Base-by-base conservation (phyloP, 1,284 basidiomycete genomes). In the Afroboletus lepidellus region DNA sequence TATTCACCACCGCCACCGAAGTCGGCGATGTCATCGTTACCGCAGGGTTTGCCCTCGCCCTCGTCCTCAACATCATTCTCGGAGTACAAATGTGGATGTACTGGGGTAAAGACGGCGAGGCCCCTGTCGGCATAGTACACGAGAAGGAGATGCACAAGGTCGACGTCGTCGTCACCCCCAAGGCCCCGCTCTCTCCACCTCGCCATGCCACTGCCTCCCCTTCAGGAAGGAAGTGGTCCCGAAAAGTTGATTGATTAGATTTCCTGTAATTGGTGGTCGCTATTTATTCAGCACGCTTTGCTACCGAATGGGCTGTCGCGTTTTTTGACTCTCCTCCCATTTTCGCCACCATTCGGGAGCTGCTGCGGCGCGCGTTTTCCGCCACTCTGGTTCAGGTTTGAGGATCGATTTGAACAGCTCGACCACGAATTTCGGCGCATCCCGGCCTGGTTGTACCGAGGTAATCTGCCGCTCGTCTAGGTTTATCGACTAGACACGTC, bases 1-100 rank as follows among this genome's bases (percentile, higher is more conserved):
- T 97, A 16, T 97, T 94, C 74, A 98, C 94, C 1, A 95, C 92
- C 7, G 77, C 84, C 8, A 87, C 86, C 37, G 94, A 97, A 69
- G 85, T 95, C 53, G 83, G 85, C 50, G 94, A 97, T 70, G 59
- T 69, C 4, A 76, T 95, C 56, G 80, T 97, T 53, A 76, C 84
- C 32, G 85, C 88, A 44, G 90, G 91, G 36, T 97, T 94, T 65
- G 83, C 79, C 0, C 77, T 92, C 16, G 91, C 91, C 0, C 80
- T 94, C 0, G 54, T 83, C 11, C 75, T 97, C 16, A 98, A 98
- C 69, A 59, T 84, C 55, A 77, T 95, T 13, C 72, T 97, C 18
- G 93, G 87, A 0, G 67, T 74, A 7, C 94, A 97, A 72, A 79
- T 97, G 79, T 84, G 84, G 75, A 69, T 81, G 69, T 95, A 90